Evolutionary conservation across 495 filamentous ascomycete species (phyloP), one percentile per base, ranked within the genome.

Genomic region (Antarctomyces pellizariae): DNA sequence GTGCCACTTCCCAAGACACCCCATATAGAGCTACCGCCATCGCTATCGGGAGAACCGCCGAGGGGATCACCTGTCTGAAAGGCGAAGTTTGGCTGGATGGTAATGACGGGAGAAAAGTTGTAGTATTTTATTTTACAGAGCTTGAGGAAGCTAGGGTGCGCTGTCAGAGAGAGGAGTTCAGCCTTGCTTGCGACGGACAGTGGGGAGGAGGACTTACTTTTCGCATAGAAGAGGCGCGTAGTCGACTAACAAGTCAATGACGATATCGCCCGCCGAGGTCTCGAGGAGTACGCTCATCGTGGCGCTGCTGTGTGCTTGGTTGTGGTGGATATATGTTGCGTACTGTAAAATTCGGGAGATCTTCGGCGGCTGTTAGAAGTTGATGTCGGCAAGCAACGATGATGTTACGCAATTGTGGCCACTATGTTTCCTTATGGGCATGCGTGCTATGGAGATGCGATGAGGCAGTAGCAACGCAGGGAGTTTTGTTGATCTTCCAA

Each of bases 71-170:
- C 83, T 29, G 83, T 86, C 42, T 93, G 83, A 49, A 90, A 90
- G 30, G 82, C 82, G 53, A 90, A 91, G 45, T 76, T 67, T 39
- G 76, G 77, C 45, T 91, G 83, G 26, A 93, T 64, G 36, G 67
- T 74, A 52, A 89, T 71, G 29, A 92, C 52, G 18, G 83, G 83
- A 16, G 80, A 71, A 46, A 82, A 93, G 56, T 93, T 93, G 65
- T 92, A 93, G 51, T 92, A 93, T 56, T 90, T 93, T 49, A 78
- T 55, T 46, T 91, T 91, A 64, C 83, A 93, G 39, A 93, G 75
- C 66, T 93, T 93, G 13, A 93, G 56, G 51, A 93, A 92, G 62
- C 80, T 91, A 57, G 21, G 46, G n/a, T n/a, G n/a, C n/a, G n/a
- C n/a, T n/a, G n/a, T n/a, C n/a, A n/a, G n/a, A n/a, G n/a, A n/a